phyloP scores from a whole-genome alignment of 108 stramenopile species.

The Skeletonema potamos region DNA sequence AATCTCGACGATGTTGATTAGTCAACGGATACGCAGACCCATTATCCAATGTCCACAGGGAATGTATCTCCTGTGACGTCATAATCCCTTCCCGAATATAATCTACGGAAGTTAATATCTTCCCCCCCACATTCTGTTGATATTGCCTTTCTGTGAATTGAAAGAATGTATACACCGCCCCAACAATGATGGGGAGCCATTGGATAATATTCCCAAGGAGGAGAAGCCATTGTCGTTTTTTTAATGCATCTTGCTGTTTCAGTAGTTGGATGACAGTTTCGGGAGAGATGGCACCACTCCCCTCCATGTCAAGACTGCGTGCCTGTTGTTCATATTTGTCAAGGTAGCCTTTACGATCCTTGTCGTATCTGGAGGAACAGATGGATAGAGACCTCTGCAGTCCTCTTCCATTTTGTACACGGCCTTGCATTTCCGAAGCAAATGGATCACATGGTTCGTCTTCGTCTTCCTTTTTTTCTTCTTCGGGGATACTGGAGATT shows the following conservation, averaged over 20 bases:
- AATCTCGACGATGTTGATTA: neutral
- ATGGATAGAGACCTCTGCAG: neutral
- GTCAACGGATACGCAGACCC: neutral
- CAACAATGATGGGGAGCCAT: neutral
- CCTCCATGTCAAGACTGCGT: neutral
- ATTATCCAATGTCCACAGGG: neutral
- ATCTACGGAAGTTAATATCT: neutral
- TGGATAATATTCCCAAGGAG: neutral
- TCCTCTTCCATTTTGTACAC: too few relatives aligned
- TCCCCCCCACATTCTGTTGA: constrained; percentile 2
- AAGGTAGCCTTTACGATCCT: neutral
- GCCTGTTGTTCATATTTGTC: neutral
- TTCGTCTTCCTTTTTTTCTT: too few relatives aligned
- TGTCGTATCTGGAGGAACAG: neutral
- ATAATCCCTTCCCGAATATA: neutral
- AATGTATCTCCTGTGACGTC: neutral
- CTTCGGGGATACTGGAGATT: too few relatives aligned
- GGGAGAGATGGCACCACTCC: neutral
- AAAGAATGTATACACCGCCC: neutral
- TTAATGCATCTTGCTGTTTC: neutral
- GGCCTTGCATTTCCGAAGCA: too few relatives aligned
- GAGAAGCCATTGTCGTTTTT: neutral
- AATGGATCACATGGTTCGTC: too few relatives aligned
- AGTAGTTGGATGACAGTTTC: neutral
- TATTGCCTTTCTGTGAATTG: neutral